Percentiles rank a stretch among this genome's conserved stretches.
Conservation (phyloP, 768 basidiomycete genomes). For the Mycena galericulata region DNA sequence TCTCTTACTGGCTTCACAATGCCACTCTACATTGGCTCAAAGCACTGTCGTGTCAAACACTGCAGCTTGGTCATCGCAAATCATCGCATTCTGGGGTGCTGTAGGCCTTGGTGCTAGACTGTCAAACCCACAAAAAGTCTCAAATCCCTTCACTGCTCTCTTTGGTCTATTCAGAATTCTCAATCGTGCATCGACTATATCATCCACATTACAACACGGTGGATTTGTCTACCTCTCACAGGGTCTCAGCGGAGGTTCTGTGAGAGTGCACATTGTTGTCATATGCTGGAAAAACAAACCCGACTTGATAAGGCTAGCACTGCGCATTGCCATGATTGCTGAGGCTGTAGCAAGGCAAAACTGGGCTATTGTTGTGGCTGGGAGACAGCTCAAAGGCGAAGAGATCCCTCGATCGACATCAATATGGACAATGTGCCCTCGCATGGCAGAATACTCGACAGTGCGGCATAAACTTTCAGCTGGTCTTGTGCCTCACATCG, state of each 20-base stretch:
- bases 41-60: background rate
- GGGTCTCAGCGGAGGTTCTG: background rate
- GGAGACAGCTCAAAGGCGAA: background rate
- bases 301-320: background rate
- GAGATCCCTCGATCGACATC: background rate
- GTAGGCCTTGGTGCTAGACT: background rate
- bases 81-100: background rate
- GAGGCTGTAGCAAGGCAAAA: background rate
- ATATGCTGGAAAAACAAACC: background rate
- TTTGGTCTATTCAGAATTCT: background rate
- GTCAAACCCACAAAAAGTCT: background rate
- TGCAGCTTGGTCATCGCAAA: background rate
- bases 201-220: background rate
- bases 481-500: background rate
- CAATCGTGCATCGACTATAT: background rate
- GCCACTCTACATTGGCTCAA: background rate
- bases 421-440: constrained; percentile 1
- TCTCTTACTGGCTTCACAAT: background rate
- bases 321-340: background rate
- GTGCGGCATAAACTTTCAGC: background rate
- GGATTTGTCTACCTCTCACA: background rate
- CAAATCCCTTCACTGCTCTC: background rate
- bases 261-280: background rate
- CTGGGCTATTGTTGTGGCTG: background rate
- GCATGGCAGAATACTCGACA: background rate